Conservation (phyloP, 495 filamentous ascomycete genomes). For the Cladorrhinum samala region DNA sequence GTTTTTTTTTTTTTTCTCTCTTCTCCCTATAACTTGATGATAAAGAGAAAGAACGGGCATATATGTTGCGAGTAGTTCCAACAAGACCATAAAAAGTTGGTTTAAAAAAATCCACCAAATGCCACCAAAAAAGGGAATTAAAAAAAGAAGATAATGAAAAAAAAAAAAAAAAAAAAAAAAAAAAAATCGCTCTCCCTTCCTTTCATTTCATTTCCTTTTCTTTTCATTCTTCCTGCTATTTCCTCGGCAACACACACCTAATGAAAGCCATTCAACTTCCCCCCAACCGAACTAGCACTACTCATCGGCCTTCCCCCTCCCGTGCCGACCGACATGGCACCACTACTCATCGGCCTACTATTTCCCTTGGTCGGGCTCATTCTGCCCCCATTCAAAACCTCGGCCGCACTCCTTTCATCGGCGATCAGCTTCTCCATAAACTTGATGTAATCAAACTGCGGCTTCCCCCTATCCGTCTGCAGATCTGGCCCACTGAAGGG, state of each 20-base stretch:
- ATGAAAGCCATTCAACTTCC: conserved; percentile 11
- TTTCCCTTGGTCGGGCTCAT: conserved; percentile 26
- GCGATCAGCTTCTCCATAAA: conserved; percentile 80
- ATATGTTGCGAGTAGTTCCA: too few relatives aligned
- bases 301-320: background rate
- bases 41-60: too few relatives aligned
- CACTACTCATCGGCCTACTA: background rate
- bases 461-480: conserved; percentile 64
- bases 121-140: background rate
- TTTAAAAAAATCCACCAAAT: background rate
- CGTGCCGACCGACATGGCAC: background rate
- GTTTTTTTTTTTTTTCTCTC: too few relatives aligned
- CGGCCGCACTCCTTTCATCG: conserved; percentile 13
- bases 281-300: background rate
- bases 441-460: conserved; percentile 85
- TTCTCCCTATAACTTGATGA: too few relatives aligned
- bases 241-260: background rate
- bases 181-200: background rate
- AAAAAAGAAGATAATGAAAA: background rate
- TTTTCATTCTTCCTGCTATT: background rate
- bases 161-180: background rate
- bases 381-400: conserved; percentile 5
- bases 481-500: conserved; percentile 70
- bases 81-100: too few relatives aligned
- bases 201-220: background rate